phyloP scores from a whole-genome alignment of 2,329 filamentous ascomycete species.

The Diaporthe eres region DNA sequence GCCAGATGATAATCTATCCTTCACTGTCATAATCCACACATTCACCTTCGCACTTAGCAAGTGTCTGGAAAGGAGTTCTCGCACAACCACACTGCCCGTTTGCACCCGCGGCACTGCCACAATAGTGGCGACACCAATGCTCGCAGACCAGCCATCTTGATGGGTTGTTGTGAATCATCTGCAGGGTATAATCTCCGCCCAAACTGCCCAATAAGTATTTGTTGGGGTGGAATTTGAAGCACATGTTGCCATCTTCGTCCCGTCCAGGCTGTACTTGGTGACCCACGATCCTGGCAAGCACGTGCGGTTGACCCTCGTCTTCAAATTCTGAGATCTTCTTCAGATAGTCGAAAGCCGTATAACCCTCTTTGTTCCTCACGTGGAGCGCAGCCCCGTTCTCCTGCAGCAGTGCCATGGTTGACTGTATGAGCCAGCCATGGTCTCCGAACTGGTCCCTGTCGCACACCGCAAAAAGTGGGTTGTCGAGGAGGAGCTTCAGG shows the following conservation, averaged over 20 bases:
- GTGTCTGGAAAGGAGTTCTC: not conserved
- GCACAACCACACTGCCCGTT: not conserved
- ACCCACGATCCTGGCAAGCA: not conserved
- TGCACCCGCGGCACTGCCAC: not conserved
- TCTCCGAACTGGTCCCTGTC: not conserved
- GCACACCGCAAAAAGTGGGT: fast-evolving
- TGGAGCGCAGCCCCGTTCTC: not conserved
- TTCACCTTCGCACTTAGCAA: not conserved
- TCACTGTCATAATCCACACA: not conserved
- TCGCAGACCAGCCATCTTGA: slow-evolving; percentile 1
- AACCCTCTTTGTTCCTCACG: not conserved
- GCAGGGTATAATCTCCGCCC: not conserved
- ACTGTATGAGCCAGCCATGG: not conserved
- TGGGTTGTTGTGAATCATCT: not conserved
- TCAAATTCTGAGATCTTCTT: not conserved
- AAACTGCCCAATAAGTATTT: not conserved
- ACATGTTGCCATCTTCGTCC: not conserved
- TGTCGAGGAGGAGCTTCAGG: not conserved
- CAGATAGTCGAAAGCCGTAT: slow-evolving; percentile 1
- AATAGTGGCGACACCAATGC: not conserved
- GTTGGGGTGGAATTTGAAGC: not conserved
- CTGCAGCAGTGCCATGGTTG: slow-evolving; percentile 6
- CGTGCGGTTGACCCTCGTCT: not conserved
- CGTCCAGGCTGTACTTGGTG: not conserved
- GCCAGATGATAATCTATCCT: not conserved